Base-by-base conservation (phyloP, 768 basidiomycete species). In the Hirschioporus abietinus region DNA sequence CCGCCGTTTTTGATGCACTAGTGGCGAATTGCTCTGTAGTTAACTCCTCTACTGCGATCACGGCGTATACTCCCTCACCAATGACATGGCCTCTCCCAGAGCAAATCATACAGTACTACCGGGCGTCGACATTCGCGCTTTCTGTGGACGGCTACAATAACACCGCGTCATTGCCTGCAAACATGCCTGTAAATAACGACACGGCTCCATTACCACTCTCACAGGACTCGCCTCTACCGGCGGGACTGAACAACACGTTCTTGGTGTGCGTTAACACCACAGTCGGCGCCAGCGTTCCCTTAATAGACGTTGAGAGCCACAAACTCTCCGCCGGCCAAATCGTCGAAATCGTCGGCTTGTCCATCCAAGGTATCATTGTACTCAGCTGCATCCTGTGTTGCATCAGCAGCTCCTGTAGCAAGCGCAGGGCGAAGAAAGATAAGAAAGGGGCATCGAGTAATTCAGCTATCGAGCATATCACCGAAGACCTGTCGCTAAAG, bases 141-240 rank as follows among this genome's bases (percentile, higher is more conserved):
- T 82, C 86, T 1, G 76, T 90, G 1, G 85, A 90, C 65, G 85
- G 85, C 0, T 90, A 90, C 72, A 89, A 90, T 70, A 83, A 90
- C 68, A 85, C 86, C 0, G 84, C 81, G 5, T 82, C 78, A 1
- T 74, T 85, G 26, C 74, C 73, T 1, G 70, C 66, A 34, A 77
- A 84, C 24, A 74, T 78, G 9, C 82, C 78, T 26, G 68, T 74
- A 0, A 74, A 64, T 1, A 42, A 26, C n/a, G 59, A 64, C 23
- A 67, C 64, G 17, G 52, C 67, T 23, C 66, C 24, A 34, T 34
- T 26, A 12, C 65, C 66, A 1, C 62, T 66, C 63, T 63, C 63
- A 35, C 18, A 36, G 27, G 64, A 68, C 64, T 58, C 66, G 42
- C 63, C 66, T 26, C 30, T 69, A 18, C 68, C 66, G 6, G n/a